phyloP scores from a whole-genome alignment of 371 early-diverging fungal genomes.

The Syncephalastrum racemosum region DNA sequence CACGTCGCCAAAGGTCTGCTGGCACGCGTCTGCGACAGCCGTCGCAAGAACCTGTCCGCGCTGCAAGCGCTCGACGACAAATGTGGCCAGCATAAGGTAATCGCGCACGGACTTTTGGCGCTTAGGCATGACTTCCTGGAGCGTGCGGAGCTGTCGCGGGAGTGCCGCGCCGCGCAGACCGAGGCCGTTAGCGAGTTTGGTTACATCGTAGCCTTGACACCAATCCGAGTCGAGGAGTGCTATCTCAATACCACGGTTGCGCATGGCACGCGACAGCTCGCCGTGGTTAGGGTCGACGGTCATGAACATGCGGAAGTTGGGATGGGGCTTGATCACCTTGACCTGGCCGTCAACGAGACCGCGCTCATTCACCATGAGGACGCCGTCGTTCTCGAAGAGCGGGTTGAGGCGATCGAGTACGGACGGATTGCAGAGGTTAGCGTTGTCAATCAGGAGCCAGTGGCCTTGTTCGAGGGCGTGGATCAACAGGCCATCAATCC shows the following conservation, averaged over 20 bases:
- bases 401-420: constrained; percentile 96
- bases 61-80: constrained; percentile 67
- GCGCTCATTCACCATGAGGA: constrained; percentile 88
- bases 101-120: constrained; percentile 56
- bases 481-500: constrained; percentile 96
- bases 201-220: constrained; percentile 38
- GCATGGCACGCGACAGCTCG: constrained; percentile 95
- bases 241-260: constrained; percentile 94
- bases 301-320: constrained; percentile 97
- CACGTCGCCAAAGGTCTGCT: constrained; percentile 54
- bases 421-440: constrained; percentile 95
- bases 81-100: constrained; percentile 54
- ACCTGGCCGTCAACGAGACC: constrained; percentile 84
- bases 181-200: constrained; percentile 52
- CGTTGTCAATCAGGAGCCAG: constrained; percentile 99
- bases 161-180: constrained; percentile 55
- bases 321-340: constrained; percentile 86
- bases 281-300: constrained; percentile 95
- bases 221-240: constrained; percentile 59
- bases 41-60: constrained; percentile 58
- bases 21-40: constrained; percentile 55
- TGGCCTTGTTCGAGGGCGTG: constrained; percentile 93
- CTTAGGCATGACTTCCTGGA: constrained; percentile 32
- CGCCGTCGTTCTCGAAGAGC: constrained; percentile 89
- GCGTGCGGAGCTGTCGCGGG: constrained; percentile 27